These are phyloP conservation scores for Macaranga tanarius DNA, from an alignment of 441 rosid genomes.

Conservation along the genomic window DNA sequence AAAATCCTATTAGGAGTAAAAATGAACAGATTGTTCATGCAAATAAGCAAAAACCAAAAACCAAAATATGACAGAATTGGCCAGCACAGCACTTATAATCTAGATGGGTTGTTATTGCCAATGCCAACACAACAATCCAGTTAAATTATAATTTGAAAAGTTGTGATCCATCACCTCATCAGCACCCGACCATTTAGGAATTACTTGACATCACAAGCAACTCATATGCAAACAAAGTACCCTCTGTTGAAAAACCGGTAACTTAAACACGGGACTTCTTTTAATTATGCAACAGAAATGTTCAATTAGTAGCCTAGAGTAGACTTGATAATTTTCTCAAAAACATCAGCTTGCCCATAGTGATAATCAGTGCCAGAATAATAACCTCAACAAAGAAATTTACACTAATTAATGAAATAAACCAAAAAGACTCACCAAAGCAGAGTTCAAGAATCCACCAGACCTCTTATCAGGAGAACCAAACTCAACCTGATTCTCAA, in stretches of 20 bases:
- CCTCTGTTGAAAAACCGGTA: not conserved
- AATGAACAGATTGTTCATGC: not conserved
- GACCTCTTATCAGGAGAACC: conserved; percentile 95
- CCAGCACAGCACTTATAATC: not conserved
- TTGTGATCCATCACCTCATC: not conserved
- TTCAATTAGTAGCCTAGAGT: not conserved
- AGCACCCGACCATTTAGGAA: not conserved
- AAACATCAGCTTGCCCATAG: conserved; percentile 13
- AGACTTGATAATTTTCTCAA: not conserved
- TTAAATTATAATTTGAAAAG: not conserved
- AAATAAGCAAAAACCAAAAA: not conserved
- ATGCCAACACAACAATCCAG: not conserved
- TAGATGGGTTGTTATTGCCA: not conserved
- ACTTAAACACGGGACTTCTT: not conserved
- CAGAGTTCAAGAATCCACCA: conserved; percentile 83
- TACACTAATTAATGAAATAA: conserved; percentile 9
- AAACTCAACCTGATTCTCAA: conserved; percentile 84
- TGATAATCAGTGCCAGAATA: not conserved
- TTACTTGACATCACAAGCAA: not conserved
- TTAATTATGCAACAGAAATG: not conserved
- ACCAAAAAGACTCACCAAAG: conserved; percentile 55
- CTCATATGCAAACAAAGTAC: not conserved
- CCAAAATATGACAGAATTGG: not conserved
- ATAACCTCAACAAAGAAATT: not conserved
- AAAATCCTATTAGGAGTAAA: not conserved